Conservation (phyloP, 2,329 filamentous ascomycete species). For the Calonectria hawksworthii region DNA sequence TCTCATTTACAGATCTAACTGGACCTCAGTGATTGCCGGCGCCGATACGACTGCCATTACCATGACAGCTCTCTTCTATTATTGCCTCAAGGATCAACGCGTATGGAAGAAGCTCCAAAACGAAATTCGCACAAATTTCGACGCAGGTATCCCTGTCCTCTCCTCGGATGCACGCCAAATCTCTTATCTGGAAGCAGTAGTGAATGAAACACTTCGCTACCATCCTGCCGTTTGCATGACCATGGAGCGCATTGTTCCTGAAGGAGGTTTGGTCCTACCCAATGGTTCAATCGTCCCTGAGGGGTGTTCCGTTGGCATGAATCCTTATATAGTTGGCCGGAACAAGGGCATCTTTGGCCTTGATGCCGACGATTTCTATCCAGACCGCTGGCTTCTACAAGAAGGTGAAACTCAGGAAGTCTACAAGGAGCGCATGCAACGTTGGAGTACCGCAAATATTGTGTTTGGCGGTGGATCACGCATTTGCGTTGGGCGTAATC, state of each 20-base stretch:
- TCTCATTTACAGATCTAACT: neutral
- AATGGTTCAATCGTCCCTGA: conserved; percentile 48
- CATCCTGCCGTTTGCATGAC: conserved; percentile 59
- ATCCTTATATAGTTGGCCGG: conserved; percentile 51
- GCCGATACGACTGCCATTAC: conserved; percentile 42
- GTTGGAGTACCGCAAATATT: conserved; percentile 53
- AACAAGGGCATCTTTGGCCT: conserved; percentile 57
- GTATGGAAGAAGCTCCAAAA: conserved; percentile 29
- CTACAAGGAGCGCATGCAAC: conserved; percentile 38
- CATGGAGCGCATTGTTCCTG: conserved; percentile 61
- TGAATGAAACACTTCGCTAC: conserved; percentile 62
- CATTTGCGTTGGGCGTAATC: conserved; percentile 57
- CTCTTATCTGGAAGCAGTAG: conserved; percentile 52
- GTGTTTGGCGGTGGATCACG: conserved; percentile 59
- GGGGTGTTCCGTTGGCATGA: conserved; percentile 53
- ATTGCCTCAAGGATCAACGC: conserved; percentile 34
- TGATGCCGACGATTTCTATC: conserved; percentile 58
- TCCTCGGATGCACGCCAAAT: conserved; percentile 35
- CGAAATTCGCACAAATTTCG: conserved; percentile 17
- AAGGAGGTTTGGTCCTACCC: conserved; percentile 49
- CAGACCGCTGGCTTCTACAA: conserved; percentile 53
- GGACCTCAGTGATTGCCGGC: conserved; percentile 34
- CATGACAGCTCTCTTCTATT: conserved; percentile 42
- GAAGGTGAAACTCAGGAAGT: conserved; percentile 40
- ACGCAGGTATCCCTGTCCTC: conserved; percentile 19